Evolutionary conservation across 805 yeast species (phyloP).

Genomic region (Candida caryicola): DNA sequence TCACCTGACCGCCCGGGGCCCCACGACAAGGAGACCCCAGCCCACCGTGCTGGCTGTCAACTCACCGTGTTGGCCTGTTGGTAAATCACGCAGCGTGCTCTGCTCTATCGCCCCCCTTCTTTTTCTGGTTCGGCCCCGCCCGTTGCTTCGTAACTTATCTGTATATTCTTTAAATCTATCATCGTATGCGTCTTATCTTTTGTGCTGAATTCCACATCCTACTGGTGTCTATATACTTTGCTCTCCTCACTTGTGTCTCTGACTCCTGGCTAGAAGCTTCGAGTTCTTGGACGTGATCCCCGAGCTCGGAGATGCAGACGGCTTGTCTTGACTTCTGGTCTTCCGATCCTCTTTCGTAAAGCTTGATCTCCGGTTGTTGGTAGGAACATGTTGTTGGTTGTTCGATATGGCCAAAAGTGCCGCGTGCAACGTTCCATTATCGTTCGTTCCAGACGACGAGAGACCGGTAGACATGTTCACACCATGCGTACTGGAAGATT

Average conservation of each 20-base stretch:
- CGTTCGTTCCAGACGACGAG: slow-evolving; percentile 11
- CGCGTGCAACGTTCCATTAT: slow-evolving; percentile 38
- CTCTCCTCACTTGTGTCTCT: slow-evolving; percentile 41
- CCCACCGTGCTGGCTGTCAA: too few species aligned
- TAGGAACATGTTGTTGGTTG: slow-evolving; percentile 20
- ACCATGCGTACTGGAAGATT: slow-evolving; percentile 8
- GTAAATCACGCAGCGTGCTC: too few species aligned
- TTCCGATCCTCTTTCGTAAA: slow-evolving; percentile 29
- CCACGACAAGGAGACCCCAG: too few species aligned
- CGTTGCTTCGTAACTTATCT: background rate
- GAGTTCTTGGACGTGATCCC: slow-evolving; percentile 58
- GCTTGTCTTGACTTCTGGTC: background rate
- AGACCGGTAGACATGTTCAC: slow-evolving; percentile 33
- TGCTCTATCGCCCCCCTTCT: background rate
- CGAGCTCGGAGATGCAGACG: slow-evolving; percentile 3
- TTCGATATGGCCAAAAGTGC: slow-evolving; percentile 43
- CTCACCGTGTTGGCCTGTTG: too few species aligned
- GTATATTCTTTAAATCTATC: too few species aligned
- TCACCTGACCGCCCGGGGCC: too few species aligned
- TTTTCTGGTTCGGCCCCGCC: background rate
- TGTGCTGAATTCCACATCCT: background rate
- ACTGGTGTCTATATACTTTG: background rate
- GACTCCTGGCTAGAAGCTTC: slow-evolving; percentile 56
- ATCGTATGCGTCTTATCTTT: too few species aligned
- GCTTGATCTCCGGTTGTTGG: slow-evolving; percentile 33